phyloP scores from a whole-genome alignment of 495 filamentous ascomycete species.

The Cercophora newfieldiana region DNA sequence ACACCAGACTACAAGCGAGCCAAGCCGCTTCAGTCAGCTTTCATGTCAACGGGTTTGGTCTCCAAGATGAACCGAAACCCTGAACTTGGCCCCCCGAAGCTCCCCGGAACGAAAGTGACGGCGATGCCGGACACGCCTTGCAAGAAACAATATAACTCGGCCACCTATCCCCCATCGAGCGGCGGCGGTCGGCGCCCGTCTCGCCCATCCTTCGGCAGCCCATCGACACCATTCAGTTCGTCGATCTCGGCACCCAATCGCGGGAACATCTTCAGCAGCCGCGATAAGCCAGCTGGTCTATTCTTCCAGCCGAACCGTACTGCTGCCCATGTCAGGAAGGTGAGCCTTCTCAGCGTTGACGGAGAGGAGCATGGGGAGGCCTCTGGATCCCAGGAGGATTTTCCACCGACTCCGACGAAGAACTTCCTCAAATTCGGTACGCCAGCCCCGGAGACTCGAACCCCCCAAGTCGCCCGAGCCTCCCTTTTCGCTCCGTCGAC shows the following conservation, averaged over 20 bases:
- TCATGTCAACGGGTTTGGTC: conserved; percentile 91
- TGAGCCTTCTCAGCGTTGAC: conserved; percentile 76
- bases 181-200: conserved; percentile 51
- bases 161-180: conserved; percentile 59
- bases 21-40: conserved; percentile 81
- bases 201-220: conserved; percentile 41
- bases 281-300: conserved; percentile 48
- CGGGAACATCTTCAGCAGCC: conserved; percentile 61
- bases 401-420: conserved; percentile 93
- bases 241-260: conserved; percentile 40
- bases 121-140: conserved; percentile 91
- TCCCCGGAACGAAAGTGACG: conserved; percentile 27
- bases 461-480: conserved; percentile 29
- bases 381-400: conserved; percentile 62
- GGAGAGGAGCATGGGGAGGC: conserved; percentile 63
- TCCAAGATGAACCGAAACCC: conserved; percentile 73
- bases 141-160: conserved; percentile 73
- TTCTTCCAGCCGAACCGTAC: conserved; percentile 39
- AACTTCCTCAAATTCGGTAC: conserved; percentile 44
- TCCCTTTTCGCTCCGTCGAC: conserved; percentile 31
- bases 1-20: conserved; percentile 84
- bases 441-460: conserved; percentile 25
- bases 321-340: conserved; percentile 58
- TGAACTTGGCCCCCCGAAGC: conserved; percentile 58
- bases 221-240: conserved; percentile 65